Percentiles rank a stretch among this genome's conserved stretches.
Evolutionary conservation across 805 yeast species (phyloP).

Genomic region (Candida chauliodis): DNA sequence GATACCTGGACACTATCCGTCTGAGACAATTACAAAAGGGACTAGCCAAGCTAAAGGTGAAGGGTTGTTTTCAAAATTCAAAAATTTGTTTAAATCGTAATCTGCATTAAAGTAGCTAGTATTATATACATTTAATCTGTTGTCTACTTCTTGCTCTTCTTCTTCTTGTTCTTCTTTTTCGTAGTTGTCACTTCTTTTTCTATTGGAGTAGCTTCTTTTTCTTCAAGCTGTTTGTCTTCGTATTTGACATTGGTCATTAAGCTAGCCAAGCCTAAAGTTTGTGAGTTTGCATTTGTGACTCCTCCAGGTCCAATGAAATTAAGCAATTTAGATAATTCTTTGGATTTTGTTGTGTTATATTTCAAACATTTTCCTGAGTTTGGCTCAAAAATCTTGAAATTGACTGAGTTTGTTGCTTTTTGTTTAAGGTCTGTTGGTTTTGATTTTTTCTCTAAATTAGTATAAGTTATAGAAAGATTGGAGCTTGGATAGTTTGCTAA

Average conservation of each 20-base stretch:
- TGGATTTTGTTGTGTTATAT: slow-evolving; percentile 55
- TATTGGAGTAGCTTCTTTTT: slow-evolving; percentile 12
- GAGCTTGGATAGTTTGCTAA: slow-evolving; percentile 36
- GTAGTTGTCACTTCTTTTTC: slow-evolving; percentile 9
- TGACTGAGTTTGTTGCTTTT: slow-evolving; percentile 28
- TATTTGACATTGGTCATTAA: slow-evolving; percentile 37
- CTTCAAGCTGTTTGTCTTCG: slow-evolving; percentile 18
- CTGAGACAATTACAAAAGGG: not conserved
- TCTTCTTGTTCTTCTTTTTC: slow-evolving; percentile 29
- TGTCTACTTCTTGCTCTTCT: slow-evolving; percentile 24
- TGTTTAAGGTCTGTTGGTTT: slow-evolving; percentile 2
- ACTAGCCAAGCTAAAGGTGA: slow-evolving; percentile 16
- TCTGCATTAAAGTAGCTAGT: too few species aligned
- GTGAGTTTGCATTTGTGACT: slow-evolving; percentile 26
- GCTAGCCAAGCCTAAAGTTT: slow-evolving; percentile 34
- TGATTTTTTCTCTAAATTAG: slow-evolving; percentile 21
- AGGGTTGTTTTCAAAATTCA: slow-evolving; percentile 27
- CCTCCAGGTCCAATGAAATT: slow-evolving; percentile 72
- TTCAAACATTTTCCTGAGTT: slow-evolving; percentile 58
- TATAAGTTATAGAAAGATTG: slow-evolving; percentile 34
- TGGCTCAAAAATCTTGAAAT: slow-evolving; percentile 65
- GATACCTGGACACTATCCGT: slow-evolving; percentile 9
- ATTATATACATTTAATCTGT: slow-evolving; percentile 1
- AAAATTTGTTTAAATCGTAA: slow-evolving; percentile 26
- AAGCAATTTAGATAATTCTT: slow-evolving; percentile 71